phyloP scores from a whole-genome alignment of 2,329 filamentous ascomycete genomes.

The Stylonectria norvegica region DNA sequence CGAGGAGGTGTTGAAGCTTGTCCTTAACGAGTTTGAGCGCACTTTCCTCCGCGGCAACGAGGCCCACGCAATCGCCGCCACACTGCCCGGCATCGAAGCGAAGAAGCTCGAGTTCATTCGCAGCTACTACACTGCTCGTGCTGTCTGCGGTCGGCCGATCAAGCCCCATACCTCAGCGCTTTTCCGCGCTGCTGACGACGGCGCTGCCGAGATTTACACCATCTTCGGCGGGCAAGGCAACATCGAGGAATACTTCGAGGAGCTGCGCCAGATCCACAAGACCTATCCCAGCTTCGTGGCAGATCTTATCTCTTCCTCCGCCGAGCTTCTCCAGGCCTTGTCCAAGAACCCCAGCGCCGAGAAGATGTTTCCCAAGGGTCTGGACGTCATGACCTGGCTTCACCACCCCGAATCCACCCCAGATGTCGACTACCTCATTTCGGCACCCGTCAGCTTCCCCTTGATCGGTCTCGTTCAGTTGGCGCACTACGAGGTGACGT shows the following conservation, averaged over 20 bases:
- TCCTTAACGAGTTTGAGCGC: slow-evolving; percentile 94
- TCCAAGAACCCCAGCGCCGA: slow-evolving; percentile 80
- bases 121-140: slow-evolving; percentile 87
- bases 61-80: slow-evolving; percentile 83
- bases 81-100: slow-evolving; percentile 80
- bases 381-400: slow-evolving; percentile 93
- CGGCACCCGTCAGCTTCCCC: slow-evolving; percentile 91
- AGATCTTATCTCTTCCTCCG: slow-evolving; percentile 75
- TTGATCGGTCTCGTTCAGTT: slow-evolving; percentile 95
- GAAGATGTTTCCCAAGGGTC: slow-evolving; percentile 96
- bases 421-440: slow-evolving; percentile 90
- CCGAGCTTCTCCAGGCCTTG: slow-evolving; percentile 81
- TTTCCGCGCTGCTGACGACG: slow-evolving; percentile 81
- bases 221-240: slow-evolving; percentile 98
- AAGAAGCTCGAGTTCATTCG: slow-evolving; percentile 91
- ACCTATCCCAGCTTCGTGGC: slow-evolving; percentile 90
- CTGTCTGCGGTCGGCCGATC: slow-evolving; percentile 79
- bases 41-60: slow-evolving; percentile 94
- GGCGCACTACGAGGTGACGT: slow-evolving; percentile 92
- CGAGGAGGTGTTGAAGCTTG: slow-evolving; percentile 85
- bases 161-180: slow-evolving; percentile 92
- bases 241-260: slow-evolving; percentile 99
- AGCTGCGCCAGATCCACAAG: slow-evolving; percentile 84
- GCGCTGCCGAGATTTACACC: slow-evolving; percentile 80
- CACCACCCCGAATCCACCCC: slow-evolving; percentile 85